Evolutionary conservation across 768 basidiomycete genomes (phyloP), one percentile per base, ranked within the genome.

Genomic region (Neoboletus brunneissimus): DNA sequence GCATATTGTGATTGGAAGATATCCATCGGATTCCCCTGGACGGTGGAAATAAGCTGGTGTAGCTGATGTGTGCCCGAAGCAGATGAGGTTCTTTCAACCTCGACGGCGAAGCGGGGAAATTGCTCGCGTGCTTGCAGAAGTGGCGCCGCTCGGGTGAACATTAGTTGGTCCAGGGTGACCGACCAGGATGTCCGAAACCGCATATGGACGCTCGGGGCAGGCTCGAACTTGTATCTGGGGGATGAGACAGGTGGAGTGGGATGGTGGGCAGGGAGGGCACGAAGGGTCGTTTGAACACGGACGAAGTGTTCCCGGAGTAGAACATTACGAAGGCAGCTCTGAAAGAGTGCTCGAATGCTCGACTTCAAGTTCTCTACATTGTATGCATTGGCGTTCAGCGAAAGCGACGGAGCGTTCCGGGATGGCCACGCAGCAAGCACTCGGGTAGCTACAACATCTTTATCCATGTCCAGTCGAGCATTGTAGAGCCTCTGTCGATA

Each of bases 1-100:
- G 34, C 35, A 13, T 48, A 53, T 37, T 37, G 44, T 2, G 29
- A 35, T 49, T 37, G 52, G 18, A 53, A 48, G 4, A 20, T 27
- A 27, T 27, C n/a, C n/a, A n/a, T n/a, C n/a, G 80, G 13, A 5
- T 56, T 38, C 16, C 3, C 22, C 29, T 35, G 42, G 31, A 59
- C n/a, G 2, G 15, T 20, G 0, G 38, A 3, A 11, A 66, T 53
- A 16, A 65, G 23, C 8, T 40, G 34, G 6, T 31, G 22, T 38
- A 64, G n/a, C 31, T 35, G 22, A 13, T 2, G 0, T 13, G 35
- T 5, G 12, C 34, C 52, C 1, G 44, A 53, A 27, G 6, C 10
- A 11, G 45, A 49, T 5, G 34, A 10, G 5, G 45, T 7, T 1
- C 5, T 4, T 9, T 53, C 34, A 3, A 0, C 16, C 11, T 41